Evolutionary conservation across 768 basidiomycete species (phyloP), one percentile per base, ranked within the genome.

Genomic region (Leccinum arenicola): DNA sequence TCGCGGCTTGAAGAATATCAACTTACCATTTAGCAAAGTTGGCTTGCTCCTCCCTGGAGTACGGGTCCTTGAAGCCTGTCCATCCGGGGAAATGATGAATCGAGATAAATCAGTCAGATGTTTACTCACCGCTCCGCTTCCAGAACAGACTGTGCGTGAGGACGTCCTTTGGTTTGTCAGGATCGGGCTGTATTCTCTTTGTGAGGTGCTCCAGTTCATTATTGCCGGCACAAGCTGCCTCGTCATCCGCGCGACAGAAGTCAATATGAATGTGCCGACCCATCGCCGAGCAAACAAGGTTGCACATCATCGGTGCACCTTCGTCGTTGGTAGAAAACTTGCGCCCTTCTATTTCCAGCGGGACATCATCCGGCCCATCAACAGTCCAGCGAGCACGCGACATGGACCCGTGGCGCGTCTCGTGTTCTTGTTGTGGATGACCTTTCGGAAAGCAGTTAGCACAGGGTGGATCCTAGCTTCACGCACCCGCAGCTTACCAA

Each of bases 371-470:
- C 1, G 78, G 77, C 1, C 80, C 81, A 54, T 85, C 83, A 4
- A 86, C 66, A 1, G 79, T 74, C 86, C 86, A 87, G 45, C 75
- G 74, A 0, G 82, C 81, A 56, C 72, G 76, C 0, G 83, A 80
- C 84, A 86, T 86, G 1, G 83, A 85, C 5, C 85, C 86, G 57
- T 87, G 85, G 15, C 76, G 76, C 0, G 85, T 87, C 48, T 85
- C 84, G 40, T 87, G 85, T 49, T 84, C 82, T 61, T 79, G 76
- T 57, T 87, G 84, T 1, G 82, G 57, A 57, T 87, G 86, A 0
- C 81, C 85, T 87, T 47, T 21, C 7, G 52, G 12, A 3, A 7
- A 15, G 15, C 19, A 1, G 2, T 66, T 8, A 67, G 23, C 36
- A 51, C 4, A 3, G 0, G 1, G 8, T 10, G 3, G 10, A 10